Conservation (phyloP, 805 yeast species). For the Starmerella gropengiesseri region DNA sequence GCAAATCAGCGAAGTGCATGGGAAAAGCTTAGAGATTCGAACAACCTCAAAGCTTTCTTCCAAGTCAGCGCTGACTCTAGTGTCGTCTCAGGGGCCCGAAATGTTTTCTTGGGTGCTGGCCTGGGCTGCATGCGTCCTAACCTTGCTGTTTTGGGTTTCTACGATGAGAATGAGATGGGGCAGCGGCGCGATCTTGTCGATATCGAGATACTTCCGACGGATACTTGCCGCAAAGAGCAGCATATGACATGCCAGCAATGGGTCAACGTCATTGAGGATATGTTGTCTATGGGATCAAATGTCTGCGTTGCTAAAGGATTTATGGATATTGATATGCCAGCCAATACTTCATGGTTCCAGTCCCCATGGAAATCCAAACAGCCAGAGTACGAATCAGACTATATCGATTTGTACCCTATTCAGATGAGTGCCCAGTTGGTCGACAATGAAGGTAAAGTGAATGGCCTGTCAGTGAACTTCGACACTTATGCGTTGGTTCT, state of each 20-base stretch:
- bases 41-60: conserved; percentile 81
- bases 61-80: conserved; percentile 83
- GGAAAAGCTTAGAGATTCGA: conserved; percentile 67
- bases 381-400: conserved; percentile 28
- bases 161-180: conserved; percentile 39
- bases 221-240: conserved; percentile 57
- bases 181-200: conserved; percentile 26
- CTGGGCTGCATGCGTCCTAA: conserved; percentile 98
- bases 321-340: conserved; percentile 53
- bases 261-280: conserved; percentile 87
- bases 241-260: conserved; percentile 67
- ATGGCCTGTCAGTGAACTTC: conserved; percentile 74
- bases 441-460: conserved; percentile 50
- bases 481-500: conserved; percentile 91
- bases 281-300: conserved; percentile 76
- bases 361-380: conserved; percentile 23
- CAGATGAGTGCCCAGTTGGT: conserved; percentile 84
- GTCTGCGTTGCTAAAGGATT: conserved; percentile 93
- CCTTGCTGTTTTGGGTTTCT: conserved; percentile 83
- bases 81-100: conserved; percentile 89
- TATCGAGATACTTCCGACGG: conserved; percentile 59
- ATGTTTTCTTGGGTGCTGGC: conserved; percentile 85
- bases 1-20: conserved; percentile 68
- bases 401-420: conserved; percentile 85
- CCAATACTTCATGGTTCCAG: conserved; percentile 19